phyloP scores from a whole-genome alignment of 2,329 filamentous ascomycete genomes.

The Aspergillus sergii region DNA sequence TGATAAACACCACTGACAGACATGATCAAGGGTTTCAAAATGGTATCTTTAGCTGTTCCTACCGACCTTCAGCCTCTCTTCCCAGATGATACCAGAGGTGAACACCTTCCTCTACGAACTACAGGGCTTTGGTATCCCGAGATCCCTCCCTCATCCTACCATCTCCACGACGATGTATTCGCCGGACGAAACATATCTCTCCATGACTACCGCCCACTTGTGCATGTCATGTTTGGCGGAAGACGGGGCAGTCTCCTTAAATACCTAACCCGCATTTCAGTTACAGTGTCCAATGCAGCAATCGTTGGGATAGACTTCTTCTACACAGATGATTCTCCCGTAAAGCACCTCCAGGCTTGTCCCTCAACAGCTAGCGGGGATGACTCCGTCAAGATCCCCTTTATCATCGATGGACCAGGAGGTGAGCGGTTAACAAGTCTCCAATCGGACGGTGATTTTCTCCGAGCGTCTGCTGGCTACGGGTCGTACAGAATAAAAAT shows the following conservation, averaged over 20 bases:
- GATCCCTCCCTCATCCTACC: conserved; percentile 14
- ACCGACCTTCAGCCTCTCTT: conserved; percentile 13
- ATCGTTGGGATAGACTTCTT: conserved; percentile 23
- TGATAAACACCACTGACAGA: background rate
- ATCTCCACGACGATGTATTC: conserved; percentile 17
- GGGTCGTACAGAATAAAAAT: background rate
- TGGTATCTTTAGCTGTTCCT: conserved; percentile 22
- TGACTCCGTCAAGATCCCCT: conserved; percentile 17
- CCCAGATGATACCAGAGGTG: conserved; percentile 6
- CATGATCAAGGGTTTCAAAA: conserved; percentile 20
- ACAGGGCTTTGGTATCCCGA: conserved; percentile 25
- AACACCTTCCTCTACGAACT: conserved; percentile 17
- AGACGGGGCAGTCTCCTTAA: conserved; percentile 16
- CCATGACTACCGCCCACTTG: conserved; percentile 18
- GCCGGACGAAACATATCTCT: conserved; percentile 11
- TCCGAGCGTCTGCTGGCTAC: background rate
- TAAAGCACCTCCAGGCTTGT: conserved; percentile 11
- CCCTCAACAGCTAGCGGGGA: conserved; percentile 9
- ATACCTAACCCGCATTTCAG: conserved; percentile 24
- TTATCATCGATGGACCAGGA: conserved; percentile 20
- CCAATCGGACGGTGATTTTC: conserved; percentile 11
- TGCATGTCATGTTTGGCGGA: conserved; percentile 25
- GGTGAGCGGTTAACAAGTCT: conserved; percentile 21
- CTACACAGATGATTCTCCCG: conserved; percentile 14
- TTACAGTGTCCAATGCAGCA: conserved; percentile 12